Base-by-base conservation (phyloP, 768 basidiomycete species). In the Boletus tomentosulus region DNA sequence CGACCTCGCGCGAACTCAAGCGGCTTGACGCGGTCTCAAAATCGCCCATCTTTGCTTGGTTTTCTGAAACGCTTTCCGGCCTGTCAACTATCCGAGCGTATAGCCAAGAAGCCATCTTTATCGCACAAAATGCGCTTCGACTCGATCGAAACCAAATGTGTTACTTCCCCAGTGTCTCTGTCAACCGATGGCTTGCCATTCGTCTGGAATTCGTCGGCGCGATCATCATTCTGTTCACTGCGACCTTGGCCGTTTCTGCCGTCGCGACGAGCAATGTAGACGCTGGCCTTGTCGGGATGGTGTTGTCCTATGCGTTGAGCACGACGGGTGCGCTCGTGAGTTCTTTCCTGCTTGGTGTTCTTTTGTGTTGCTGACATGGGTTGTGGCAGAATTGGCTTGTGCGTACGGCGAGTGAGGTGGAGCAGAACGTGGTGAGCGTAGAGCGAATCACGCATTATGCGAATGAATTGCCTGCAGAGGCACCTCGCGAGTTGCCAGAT, bases 1-100 rank as follows among this genome's bases (percentile, higher is more conserved):
- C 88, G 3, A 92, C 91, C 0, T 90, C 87, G 1, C 84, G 92
- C 27, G 92, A 94, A 67, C 78, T 94, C 27, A 93, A 94, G 68
- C 87, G 92, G 13, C 76, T 94, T 11, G 92, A 94, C 59, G 88
- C 92, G 1, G 86, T 92, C 25, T 91, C 91, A 4, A 85, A 89
- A 38, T 92, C 90, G 0, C 94, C 95, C 1, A 92, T 98, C 54
- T 95, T 96, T 68, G 87, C 87, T 0, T 89, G 86, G 85, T 91
- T 91, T 66, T 87, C 87, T 3, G 90, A 91, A 65, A 86, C 82
- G 3, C 71, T 85, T 35, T 78, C 81, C 3, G 92, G 92, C 7
- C 69, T 92, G 37, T 84, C 89, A 1, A 93, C 90, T 3, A 93
- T 95, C 60, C 82, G 91, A 0, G 89, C 91, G 0, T 94, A 87